Conservation (phyloP, 2,329 filamentous ascomycete genomes). For the Chaetomium sp. region DNA sequence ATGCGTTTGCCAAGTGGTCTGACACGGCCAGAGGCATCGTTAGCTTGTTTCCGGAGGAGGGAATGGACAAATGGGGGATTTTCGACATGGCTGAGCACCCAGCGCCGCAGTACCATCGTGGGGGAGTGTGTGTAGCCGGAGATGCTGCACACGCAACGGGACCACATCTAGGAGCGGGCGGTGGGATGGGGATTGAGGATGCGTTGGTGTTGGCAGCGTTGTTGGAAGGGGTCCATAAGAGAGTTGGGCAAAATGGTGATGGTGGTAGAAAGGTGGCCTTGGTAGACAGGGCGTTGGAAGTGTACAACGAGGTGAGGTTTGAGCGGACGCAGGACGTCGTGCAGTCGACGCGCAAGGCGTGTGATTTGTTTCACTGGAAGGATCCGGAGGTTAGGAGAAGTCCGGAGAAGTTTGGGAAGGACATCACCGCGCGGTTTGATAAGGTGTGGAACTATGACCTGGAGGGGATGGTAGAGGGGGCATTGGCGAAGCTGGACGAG, state of each 20-base stretch:
- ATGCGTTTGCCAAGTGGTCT: constrained; percentile 39
- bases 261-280: background rate
- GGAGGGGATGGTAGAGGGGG: constrained; percentile 28
- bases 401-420: constrained; percentile 31
- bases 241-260: background rate
- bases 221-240: constrained; percentile 20
- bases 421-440: constrained; percentile 32
- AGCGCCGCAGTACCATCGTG: constrained; percentile 37
- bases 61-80: constrained; percentile 44
- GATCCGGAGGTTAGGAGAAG: constrained; percentile 28
- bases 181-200: constrained; percentile 52
- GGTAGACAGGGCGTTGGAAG: constrained; percentile 29
- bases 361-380: constrained; percentile 36
- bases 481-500: background rate
- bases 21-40: constrained; percentile 31
- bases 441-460: constrained; percentile 35
- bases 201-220: constrained; percentile 38
- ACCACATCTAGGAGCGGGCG: constrained; percentile 51
- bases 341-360: constrained; percentile 31
- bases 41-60: constrained; percentile 38
- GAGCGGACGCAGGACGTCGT: constrained; percentile 40
- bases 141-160: constrained; percentile 52
- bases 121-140: constrained; percentile 42
- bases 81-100: constrained; percentile 45
- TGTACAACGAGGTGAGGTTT: constrained; percentile 33